Evolutionary conservation across 345 rosid genomes (phyloP), one percentile per base, ranked within the genome.

Genomic region (Microcos paniculata): DNA sequence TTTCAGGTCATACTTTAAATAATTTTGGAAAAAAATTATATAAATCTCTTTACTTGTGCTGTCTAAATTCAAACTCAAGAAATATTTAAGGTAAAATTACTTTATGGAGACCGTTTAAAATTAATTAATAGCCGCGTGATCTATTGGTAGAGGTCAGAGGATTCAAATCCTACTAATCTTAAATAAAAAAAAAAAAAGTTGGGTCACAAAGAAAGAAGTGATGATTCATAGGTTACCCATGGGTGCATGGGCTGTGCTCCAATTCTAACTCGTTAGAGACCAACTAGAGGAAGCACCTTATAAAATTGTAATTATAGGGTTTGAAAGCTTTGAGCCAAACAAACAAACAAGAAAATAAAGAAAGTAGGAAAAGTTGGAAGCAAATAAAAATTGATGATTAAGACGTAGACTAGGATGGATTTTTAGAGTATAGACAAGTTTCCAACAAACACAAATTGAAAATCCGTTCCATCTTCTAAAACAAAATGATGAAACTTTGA

Each of bases 401-500:
- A 80, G 77, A 71, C 45, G 77, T 77, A 79, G 88, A 84, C 87
- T 81, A 63, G 77, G 75, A 73, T 13, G n/a, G n/a, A n/a, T n/a
- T n/a, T 76, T 69, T 84, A 63, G 82, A 70, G 81, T 42, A 70
- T 59, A 79, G 82, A 82, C 73, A 72, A 78, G 81, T 15, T 83
- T 82, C 81, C 86, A 80, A 82, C 86, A 55, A 76, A 0, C 69
- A 61, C 55, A 68, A 84, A 76, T 82, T 77, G 70, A 73, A 82
- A 26, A 45, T 26, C 19, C 24, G 46, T 84, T 79, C 81, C 76
- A 76, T 77, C 80, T 86, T 88, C 84, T 62, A 80, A 79, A 80
- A 79, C 87, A 77, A 80, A 83, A 88, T 86, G 88, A 86, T 88
- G 49, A 64, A 13, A 26, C 70, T 57, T 78, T 85, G 76, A 82